Conservation (phyloP, 768 basidiomycete species). For the Lanmaoa pseudosensibilis region DNA sequence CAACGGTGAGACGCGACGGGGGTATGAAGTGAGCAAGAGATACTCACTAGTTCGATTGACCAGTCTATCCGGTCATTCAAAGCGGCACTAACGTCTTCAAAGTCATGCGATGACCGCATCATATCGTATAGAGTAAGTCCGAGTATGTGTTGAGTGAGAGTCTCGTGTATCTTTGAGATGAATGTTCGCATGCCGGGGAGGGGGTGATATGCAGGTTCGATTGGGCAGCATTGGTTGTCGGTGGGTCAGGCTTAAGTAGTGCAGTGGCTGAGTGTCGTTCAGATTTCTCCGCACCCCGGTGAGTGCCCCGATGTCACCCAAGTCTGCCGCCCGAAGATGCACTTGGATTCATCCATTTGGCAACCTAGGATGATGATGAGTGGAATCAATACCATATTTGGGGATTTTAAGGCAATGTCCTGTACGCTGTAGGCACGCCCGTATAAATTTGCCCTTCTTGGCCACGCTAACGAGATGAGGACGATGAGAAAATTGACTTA, state of each 20-base stretch:
- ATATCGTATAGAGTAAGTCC: constrained; percentile 17
- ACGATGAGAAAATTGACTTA: constrained; percentile 4
- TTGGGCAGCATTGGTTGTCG: neutral
- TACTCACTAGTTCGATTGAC: constrained; percentile 25
- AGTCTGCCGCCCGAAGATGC: no score
- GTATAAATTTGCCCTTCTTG: no score
- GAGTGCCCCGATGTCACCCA: no score
- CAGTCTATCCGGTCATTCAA: constrained; percentile 17
- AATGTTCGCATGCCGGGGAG: constrained; percentile 5
- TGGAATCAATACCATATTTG: neutral
- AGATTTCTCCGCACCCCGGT: no score
- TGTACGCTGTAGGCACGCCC: no score
- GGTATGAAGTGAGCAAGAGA: no score
- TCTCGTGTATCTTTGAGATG: neutral
- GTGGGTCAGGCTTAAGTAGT: no score
- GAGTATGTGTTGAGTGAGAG: neutral
- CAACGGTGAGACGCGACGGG: neutral
- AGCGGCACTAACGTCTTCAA: constrained; percentile 20
- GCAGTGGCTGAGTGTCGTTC: no score
- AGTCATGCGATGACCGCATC: constrained; percentile 19
- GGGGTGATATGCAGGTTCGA: neutral
- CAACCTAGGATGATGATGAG: constrained; percentile 8
- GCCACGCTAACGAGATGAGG: constrained; percentile 4
- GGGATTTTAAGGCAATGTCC: neutral
- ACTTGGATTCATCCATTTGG: neutral